A percentile compares a stretch with the other conserved stretches of the same genome.
Conservation (phyloP, 768 basidiomycete species). For the Austroboletus festivus region DNA sequence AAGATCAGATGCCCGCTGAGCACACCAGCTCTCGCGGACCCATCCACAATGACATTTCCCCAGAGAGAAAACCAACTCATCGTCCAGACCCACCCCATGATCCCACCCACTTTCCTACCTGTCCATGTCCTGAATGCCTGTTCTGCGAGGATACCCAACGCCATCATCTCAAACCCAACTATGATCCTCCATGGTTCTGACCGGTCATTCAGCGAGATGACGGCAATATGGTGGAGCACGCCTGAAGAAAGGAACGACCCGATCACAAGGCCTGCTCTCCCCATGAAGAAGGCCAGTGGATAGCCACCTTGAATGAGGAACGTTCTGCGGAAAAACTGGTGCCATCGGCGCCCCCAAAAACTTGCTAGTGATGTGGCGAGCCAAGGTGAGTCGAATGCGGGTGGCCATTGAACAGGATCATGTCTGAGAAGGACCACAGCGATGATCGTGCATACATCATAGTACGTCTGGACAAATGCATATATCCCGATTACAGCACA, state of each 20-base stretch:
- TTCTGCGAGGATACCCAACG: constrained; percentile 49
- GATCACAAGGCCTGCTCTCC: constrained; percentile 46
- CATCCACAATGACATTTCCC: constrained; percentile 25
- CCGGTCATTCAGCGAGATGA: constrained; percentile 49
- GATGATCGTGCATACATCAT: constrained; percentile 21
- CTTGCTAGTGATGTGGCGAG: constrained; percentile 33
- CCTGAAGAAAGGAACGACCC: constrained; percentile 59
- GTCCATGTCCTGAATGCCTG: constrained; percentile 19
- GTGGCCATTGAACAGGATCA: constrained; percentile 33
- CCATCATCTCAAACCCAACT: constrained; percentile 56
- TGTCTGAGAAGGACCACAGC: constrained; percentile 28
- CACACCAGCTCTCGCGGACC: constrained; percentile 12
- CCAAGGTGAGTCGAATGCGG: constrained; percentile 34
- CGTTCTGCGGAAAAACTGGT: constrained; percentile 32
- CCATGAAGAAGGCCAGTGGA: constrained; percentile 38
- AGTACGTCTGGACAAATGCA: constrained; percentile 38
- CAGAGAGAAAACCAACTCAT: constrained; percentile 27
- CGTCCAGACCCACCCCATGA: constrained; percentile 35
- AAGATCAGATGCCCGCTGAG: constrained; percentile 7
- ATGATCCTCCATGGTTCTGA: constrained; percentile 40
- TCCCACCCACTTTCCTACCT: constrained; percentile 29
- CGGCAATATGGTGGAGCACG: constrained; percentile 48
- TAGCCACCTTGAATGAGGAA: constrained; percentile 32
- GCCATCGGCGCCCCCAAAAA: constrained; percentile 40
- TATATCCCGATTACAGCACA: constrained; percentile 45